A percentile compares a stretch with the other conserved stretches of the same genome.
Conservation (phyloP, 345 rosid genomes). For the Ceriops zippeliana region DNA sequence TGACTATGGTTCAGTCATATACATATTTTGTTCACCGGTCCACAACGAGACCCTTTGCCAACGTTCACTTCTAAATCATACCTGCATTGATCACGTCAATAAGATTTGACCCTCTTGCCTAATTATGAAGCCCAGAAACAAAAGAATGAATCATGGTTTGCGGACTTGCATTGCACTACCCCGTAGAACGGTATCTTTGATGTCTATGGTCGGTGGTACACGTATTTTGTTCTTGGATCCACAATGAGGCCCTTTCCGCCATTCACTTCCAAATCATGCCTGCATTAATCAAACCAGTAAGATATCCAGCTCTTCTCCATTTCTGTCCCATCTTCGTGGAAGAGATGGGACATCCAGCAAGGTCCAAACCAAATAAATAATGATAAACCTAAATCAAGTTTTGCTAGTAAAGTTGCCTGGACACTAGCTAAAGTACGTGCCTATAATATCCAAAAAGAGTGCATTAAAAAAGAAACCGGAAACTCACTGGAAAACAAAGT, state of each 20-base stretch:
- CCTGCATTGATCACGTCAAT: constrained; percentile 41
- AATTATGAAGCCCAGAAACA: background rate
- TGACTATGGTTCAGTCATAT: constrained; percentile 63
- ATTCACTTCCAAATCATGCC: constrained; percentile 97
- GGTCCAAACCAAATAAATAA: no score
- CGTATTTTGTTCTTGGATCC: constrained; percentile 84
- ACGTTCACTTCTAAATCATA: constrained; percentile 96
- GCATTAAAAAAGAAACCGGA: constrained; percentile 15
- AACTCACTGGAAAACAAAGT: constrained; percentile 94
- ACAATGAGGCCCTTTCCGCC: constrained; percentile 95
- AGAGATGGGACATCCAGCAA: no score
- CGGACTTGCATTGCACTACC: no score
- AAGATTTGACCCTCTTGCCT: background rate
- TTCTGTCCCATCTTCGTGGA: background rate
- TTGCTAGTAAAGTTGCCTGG: background rate
- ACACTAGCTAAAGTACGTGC: no score
- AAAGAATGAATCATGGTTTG: no score
- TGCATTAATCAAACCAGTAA: constrained; percentile 29
- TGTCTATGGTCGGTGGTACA: constrained; percentile 74
- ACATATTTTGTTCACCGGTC: constrained; percentile 85
- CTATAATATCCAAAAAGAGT: background rate
- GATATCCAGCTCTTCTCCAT: constrained; percentile 9
- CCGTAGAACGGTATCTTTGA: no score
- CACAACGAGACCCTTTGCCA: constrained; percentile 80
- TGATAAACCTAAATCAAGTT: no score